phyloP scores from a whole-genome alignment of 2,329 filamentous ascomycete genomes.

The Calonectria multiphialidica region DNA sequence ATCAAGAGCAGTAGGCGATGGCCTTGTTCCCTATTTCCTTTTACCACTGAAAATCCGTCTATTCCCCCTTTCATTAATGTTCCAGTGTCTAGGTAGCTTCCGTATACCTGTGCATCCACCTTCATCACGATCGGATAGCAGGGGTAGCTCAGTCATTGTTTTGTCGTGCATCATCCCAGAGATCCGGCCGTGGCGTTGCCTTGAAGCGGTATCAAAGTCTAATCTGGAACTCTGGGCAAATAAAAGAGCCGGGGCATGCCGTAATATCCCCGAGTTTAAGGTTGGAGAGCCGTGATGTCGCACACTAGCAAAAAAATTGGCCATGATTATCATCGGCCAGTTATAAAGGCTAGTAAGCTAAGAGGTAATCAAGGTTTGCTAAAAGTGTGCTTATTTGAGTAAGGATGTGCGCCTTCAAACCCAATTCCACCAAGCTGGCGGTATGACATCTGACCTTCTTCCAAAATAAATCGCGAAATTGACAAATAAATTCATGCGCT shows the following conservation, averaged over 20 bases:
- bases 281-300: not conserved
- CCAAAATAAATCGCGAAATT: not conserved
- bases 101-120: no score
- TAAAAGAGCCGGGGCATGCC: not conserved
- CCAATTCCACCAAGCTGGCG: not conserved
- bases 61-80: not conserved
- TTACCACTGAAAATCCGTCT: not conserved
- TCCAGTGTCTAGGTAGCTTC: not conserved
- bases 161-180: not conserved
- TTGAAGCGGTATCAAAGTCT: not conserved
- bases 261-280: not conserved
- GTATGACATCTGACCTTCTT: not conserved
- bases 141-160: not conserved
- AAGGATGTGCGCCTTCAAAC: not conserved
- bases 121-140: no score
- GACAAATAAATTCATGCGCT: not conserved
- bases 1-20: not conserved
- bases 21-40: not conserved
- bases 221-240: not conserved
- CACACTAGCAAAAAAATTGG: not conserved
- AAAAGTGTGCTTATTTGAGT: not conserved
- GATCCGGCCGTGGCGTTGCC: not conserved
- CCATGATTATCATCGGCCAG: not conserved
- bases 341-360: not conserved
- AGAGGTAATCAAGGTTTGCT: not conserved